Conservation (phyloP, 1,139 yeast genomes). For the Pneumocystis carinii region DNA sequence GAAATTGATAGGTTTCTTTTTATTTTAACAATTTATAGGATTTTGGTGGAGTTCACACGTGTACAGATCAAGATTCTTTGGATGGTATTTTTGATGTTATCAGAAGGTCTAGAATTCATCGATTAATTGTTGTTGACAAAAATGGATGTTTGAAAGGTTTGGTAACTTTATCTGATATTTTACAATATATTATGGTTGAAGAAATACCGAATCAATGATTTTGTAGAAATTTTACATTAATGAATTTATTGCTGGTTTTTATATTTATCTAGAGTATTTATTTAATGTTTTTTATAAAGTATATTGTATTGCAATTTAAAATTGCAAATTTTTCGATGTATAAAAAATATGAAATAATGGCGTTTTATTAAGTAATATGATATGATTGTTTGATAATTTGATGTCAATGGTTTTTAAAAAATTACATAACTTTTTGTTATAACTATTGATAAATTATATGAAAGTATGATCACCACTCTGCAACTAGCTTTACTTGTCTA, state of each 20-base stretch:
- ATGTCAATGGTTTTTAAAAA: not conserved
- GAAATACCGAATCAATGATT: conserved; percentile 33
- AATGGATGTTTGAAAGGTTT: conserved; percentile 69
- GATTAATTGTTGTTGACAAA: conserved; percentile 75
- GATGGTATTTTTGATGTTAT: conserved; percentile 90
- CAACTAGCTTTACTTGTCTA: not conserved
- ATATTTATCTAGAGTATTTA: not conserved
- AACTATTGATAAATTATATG: not conserved
- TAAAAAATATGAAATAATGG: not conserved
- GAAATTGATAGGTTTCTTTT: not conserved
- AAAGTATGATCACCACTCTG: not conserved
- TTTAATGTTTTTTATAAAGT: not conserved
- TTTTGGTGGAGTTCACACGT: conserved; percentile 95
- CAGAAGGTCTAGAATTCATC: conserved; percentile 75
- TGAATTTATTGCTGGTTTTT: not conserved
- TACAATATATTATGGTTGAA: conserved; percentile 48
- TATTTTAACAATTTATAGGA: conserved; percentile 27
- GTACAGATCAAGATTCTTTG: conserved; percentile 73
- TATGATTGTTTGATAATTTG: not conserved
- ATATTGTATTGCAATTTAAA: not conserved
- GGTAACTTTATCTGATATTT: conserved; percentile 79
- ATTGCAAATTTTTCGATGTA: not conserved
- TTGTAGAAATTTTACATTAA: not conserved
- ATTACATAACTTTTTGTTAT: not conserved
- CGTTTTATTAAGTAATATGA: not conserved